Evolutionary conservation across 257 asterid genomes (phyloP), one percentile per base, ranked within the genome.

Genomic region (Solanum piurae): DNA sequence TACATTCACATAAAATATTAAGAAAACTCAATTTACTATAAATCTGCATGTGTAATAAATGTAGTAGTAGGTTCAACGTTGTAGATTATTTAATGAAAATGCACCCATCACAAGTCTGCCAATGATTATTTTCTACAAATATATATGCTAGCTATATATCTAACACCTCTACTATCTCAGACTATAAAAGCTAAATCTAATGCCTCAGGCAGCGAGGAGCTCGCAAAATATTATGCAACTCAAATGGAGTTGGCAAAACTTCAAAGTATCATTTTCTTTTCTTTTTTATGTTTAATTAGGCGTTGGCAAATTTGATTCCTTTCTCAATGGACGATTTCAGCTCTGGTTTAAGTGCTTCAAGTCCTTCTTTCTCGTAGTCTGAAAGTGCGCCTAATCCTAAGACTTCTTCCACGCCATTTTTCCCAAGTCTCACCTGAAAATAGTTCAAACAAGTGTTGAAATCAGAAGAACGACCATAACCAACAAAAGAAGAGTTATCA

Each of bases 391-490:
- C 98, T 87, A 95, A 84, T 27, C 96, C 98, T 13, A 93, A 86
- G 27, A 95, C 93, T 87, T 95, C 98, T 86, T 95, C 98, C 85
- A 93, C 98, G 8, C 98, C 98, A 86, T 95, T 93, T 93, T 92
- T 95, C n/a, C 98, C 96, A 10, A 94, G 98, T 86, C 92, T 95
- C 91, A 93, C 98, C 98, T 95, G 92, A 77, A 74, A 89, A 82
- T 42, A 72, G 74, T 49, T 29, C 55, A 44, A 29, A 46, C 6
- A n/a, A 46, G 18, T 20, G 23, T 7, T 23, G 38, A n/a, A 3
- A 34, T 73, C 34, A 86, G 84, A 49, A 21, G 23, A 11, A 46
- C 0, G n/a, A 27, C 31, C 31, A 29, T 14, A 79, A 44, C 16
- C 20, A 20, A 1, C 40, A 44, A 46, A 9, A 25, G 14, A 60